phyloP scores from a whole-genome alignment of 1,284 basidiomycete genomes.

The Moesziomyces sp. region DNA sequence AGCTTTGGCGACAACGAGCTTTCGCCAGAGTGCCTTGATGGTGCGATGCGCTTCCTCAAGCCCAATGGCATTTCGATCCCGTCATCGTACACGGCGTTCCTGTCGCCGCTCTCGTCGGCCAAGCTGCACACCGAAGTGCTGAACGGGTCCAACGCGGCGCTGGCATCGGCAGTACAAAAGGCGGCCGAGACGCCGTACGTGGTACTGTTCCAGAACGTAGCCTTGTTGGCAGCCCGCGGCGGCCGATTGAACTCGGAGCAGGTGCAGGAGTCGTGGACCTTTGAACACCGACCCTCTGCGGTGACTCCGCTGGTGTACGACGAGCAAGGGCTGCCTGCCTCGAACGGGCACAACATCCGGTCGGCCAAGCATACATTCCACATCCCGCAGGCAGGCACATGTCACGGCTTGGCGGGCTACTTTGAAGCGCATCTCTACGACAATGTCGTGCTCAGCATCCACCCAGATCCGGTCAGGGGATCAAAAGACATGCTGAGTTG shows the following conservation, averaged over 20 bases:
- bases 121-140: slow-evolving; percentile 74
- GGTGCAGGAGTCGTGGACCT: slow-evolving; percentile 96
- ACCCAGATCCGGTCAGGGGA: slow-evolving; percentile 83
- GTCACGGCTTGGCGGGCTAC: slow-evolving; percentile 97
- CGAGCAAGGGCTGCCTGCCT: slow-evolving; percentile 65
- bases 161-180: slow-evolving; percentile 68
- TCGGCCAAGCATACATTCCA: slow-evolving; percentile 76
- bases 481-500: slow-evolving; percentile 94
- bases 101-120: slow-evolving; percentile 91
- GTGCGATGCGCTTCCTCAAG: slow-evolving; percentile 79
- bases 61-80: slow-evolving; percentile 93
- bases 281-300: slow-evolving; percentile 76
- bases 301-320: slow-evolving; percentile 51
- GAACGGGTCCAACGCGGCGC: slow-evolving; percentile 29
- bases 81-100: slow-evolving; percentile 90
- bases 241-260: slow-evolving; percentile 74
- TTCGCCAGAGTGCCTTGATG: slow-evolving; percentile 95
- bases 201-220: slow-evolving; percentile 92
- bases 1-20: slow-evolving; percentile 99
- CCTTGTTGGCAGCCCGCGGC: slow-evolving; percentile 70
- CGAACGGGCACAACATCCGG: slow-evolving; percentile 69
- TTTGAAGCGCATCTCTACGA: slow-evolving; percentile 95
- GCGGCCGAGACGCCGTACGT: slow-evolving; percentile 92
- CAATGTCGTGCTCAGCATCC: slow-evolving; percentile 89
- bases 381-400: slow-evolving; percentile 91